phyloP scores from a whole-genome alignment of 2,329 filamentous ascomycete species.

The Calonectria pseudoreteaudii region DNA sequence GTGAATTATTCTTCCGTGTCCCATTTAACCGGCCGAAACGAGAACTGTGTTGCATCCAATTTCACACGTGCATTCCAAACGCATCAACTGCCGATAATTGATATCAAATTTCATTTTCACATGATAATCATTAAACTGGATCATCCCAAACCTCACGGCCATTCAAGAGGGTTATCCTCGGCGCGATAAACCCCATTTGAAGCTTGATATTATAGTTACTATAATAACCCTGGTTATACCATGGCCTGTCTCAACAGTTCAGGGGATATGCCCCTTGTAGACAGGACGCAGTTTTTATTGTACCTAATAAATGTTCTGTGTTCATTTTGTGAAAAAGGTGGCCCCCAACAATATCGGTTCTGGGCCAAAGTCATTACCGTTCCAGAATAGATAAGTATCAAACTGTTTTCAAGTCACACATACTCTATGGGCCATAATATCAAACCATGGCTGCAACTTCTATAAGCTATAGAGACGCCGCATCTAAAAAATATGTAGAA shows the following conservation, averaged over 20 bases:
- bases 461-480: too few species aligned
- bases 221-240: not conserved
- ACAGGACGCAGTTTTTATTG: not conserved
- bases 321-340: not conserved
- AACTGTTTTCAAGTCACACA: too few species aligned
- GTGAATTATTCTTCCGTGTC: not conserved
- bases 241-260: not conserved
- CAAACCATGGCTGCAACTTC: too few species aligned
- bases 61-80: not conserved
- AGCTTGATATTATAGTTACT: not conserved
- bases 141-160: not conserved
- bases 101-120: not conserved
- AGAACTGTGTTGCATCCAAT: not conserved
- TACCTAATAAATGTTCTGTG: not conserved
- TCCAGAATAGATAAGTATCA: not conserved
- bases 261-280: fast-evolving
- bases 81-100: not conserved
- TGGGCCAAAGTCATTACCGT: not conserved
- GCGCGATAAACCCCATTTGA: not conserved
- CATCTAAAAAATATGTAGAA: too few species aligned
- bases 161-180: not conserved
- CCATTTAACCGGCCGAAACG: not conserved
- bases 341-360: not conserved
- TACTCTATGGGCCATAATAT: too few species aligned
- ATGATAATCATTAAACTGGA: not conserved